Evolutionary conservation across 768 basidiomycete genomes (phyloP).

Genomic region (Collybia mongolica): DNA sequence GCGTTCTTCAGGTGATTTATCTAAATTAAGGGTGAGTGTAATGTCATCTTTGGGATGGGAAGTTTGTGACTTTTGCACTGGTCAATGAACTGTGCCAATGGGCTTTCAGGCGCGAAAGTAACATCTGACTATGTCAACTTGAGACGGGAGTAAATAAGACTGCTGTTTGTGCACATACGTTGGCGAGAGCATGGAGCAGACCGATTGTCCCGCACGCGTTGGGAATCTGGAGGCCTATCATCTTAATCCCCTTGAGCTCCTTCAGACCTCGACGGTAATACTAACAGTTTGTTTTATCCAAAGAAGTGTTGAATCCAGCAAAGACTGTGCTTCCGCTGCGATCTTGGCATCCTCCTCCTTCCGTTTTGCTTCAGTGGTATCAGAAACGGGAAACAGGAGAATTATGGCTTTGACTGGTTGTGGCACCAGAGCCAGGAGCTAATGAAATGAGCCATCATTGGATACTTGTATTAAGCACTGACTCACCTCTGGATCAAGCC

Average conservation of each 20-base stretch:
- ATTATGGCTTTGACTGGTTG: conserved; percentile 81
- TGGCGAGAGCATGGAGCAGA: conserved; percentile 78
- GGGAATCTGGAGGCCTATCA: conserved; percentile 46
- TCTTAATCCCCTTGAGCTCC: neutral
- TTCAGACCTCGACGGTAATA: conserved; percentile 1
- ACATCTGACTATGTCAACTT: conserved; percentile 47
- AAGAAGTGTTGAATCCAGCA: conserved; percentile 43
- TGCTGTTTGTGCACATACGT: conserved; percentile 42
- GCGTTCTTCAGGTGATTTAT: conserved; percentile 68
- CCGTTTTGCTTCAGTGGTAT: neutral
- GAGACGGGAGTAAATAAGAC: neutral
- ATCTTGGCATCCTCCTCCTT: neutral
- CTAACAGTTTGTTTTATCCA: conserved; percentile 91
- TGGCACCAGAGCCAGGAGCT: conserved; percentile 73
- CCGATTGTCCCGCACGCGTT: conserved; percentile 92
- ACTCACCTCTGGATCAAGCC: conserved; percentile 64
- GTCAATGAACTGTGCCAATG: conserved; percentile 66
- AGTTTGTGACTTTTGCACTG: conserved; percentile 49
- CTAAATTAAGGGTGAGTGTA: conserved; percentile 29
- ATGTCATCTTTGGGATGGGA: neutral
- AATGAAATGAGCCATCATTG: neutral
- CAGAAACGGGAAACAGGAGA: conserved; percentile 67
- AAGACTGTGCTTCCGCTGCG: neutral
- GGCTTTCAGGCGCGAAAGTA: conserved; percentile 51
- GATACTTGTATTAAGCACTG: neutral